A percentile compares a stretch with the other conserved stretches of the same genome.
phyloP scores from a whole-genome alignment of 352 stramenopile genomes.

The Salisapilia sapeloensis region DNA sequence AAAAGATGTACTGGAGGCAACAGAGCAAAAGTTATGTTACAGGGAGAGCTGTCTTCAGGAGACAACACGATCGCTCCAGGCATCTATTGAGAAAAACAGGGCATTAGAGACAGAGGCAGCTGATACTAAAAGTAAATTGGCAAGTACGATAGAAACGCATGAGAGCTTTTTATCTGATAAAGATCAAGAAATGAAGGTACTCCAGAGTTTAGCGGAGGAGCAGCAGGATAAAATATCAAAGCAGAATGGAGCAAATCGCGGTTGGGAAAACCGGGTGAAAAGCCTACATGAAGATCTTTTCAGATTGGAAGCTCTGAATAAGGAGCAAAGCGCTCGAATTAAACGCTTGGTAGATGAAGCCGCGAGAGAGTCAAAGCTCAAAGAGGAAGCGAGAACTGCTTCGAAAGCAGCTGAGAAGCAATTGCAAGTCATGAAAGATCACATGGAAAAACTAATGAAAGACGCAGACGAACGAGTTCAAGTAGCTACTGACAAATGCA shows the following conservation, averaged over 20 bases:
- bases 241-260: conserved; percentile 9
- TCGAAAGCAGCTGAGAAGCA: conserved; percentile 25
- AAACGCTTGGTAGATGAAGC: conserved; percentile 27
- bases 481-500: conserved; percentile 19
- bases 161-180: too few relatives aligned
- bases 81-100: conserved; percentile 30
- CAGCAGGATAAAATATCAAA: conserved; percentile 2
- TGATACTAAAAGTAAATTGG: conserved; percentile 3
- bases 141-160: too few relatives aligned
- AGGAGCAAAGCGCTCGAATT: conserved; percentile 47
- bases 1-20: conserved; percentile 13
- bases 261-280: conserved; percentile 15
- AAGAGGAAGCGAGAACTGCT: conserved; percentile 27
- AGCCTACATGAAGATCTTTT: conserved; percentile 22
- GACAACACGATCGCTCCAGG: conserved; percentile 29
- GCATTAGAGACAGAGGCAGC: conserved; percentile 20
- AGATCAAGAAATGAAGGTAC: conserved; percentile 4
- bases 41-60: conserved; percentile 36
- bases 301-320: conserved; percentile 11
- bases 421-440: conserved; percentile 13
- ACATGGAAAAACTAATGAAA: conserved; percentile 11
- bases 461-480: conserved; percentile 20
- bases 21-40: conserved; percentile 24
- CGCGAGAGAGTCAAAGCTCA: conserved; percentile 22
- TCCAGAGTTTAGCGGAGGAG: conserved; percentile 1